A percentile compares a stretch with the other conserved stretches of the same genome.
Conservation (phyloP, 2,329 filamentous ascomycete species). For the Botrytis aclada region DNA sequence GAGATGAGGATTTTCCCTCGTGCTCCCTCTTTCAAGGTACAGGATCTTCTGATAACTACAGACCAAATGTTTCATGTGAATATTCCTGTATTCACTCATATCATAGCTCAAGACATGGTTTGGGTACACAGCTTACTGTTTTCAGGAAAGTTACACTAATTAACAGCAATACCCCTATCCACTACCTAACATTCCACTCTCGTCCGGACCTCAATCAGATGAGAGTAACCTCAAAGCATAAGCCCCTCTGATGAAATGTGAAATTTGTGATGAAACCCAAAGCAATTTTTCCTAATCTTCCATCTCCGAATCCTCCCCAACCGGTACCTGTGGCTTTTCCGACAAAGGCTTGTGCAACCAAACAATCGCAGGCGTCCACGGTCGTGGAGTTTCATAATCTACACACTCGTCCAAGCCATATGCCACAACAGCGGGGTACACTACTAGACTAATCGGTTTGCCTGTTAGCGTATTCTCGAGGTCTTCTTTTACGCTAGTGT, state of each 20-base stretch:
- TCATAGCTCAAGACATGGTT: neutral
- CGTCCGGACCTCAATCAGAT: neutral
- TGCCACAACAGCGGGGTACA: slow-evolving; percentile 21
- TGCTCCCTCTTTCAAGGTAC: neutral
- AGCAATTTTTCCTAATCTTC: neutral
- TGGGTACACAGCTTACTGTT: neutral
- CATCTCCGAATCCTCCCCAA: neutral
- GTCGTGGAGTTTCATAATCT: slow-evolving; percentile 22
- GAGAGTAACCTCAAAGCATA: no score
- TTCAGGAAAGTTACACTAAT: neutral
- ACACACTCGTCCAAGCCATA: slow-evolving; percentile 23
- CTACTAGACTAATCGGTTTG: slow-evolving; percentile 20
- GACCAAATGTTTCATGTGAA: neutral
- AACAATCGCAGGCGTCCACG: slow-evolving; percentile 24
- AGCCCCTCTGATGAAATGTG: no score
- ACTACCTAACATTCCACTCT: no score
- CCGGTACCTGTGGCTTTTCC: neutral
- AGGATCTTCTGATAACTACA: neutral
- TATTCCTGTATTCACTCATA: neutral
- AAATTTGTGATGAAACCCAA: no score
- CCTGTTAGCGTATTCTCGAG: slow-evolving; percentile 22
- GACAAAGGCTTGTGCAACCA: slow-evolving; percentile 19
- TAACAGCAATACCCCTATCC: neutral
- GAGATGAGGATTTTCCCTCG: no score
- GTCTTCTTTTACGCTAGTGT: slow-evolving; percentile 22